Base-by-base conservation (phyloP, 1,284 basidiomycete genomes). In the Papiliotrema flavescens region DNA sequence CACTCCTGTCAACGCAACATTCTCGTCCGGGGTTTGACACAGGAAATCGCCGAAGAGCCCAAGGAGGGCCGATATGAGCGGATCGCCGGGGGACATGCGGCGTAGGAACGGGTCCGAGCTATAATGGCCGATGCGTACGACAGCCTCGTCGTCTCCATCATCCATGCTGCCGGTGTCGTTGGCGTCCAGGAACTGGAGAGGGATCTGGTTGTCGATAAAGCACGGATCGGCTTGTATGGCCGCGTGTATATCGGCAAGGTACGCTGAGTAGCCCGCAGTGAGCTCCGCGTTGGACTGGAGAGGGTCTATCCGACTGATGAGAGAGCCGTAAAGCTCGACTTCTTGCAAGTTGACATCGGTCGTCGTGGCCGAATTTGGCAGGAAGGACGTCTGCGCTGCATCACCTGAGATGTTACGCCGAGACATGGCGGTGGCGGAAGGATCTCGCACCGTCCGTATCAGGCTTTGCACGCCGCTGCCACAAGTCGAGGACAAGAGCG, bases 1-100 rank as follows among this genome's bases (percentile, higher is more conserved):
- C 2, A 86, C 83, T 9, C 89, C 90, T 0, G 90, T 96, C 57
- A 97, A 76, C 0, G 89, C 87, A 53, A 98, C 83, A 71, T 98
- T 98, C 69, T 83, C 83, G 62, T 94, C 89, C 2, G 93, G 86
- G 0, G 86, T 81, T 56, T 94, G 90, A 4, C 83, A 83, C 73
- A 97, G 91, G 80, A 96, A 95, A 51, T 79, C 80, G 36, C 86
- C 78, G 11, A 95, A 75, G 17, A 81, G 81, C 44, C 86, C 83
- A 36, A 97, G 80, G 19, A 96, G 70, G 28, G 83, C 75, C 3
- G 85, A 83, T 19, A 95, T 76, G 11, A 94, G 79, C 0, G 87
- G 83, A 66, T 96, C 93, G 56, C 84, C 84, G 37, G 86, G 81
- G 59, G 86, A 85, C n/a, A 96, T 76, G 7, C 83, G 80, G 67